phyloP scores from a whole-genome alignment of 306 rosid species.

The Vigna reflexopilosa region DNA sequence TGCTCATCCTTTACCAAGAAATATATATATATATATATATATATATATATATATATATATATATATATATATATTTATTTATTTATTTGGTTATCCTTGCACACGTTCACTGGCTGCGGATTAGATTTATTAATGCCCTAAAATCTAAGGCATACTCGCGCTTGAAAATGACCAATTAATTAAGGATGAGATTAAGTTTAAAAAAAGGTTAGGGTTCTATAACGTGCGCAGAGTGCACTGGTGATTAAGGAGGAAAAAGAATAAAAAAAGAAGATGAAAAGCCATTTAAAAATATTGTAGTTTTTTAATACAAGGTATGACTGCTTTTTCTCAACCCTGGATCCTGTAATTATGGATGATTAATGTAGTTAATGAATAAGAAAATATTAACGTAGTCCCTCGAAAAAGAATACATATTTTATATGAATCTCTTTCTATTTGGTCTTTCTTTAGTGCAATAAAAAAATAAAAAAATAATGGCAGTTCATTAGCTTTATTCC shows the following conservation, averaged over 20 bases:
- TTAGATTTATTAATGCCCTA: background rate
- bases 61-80: background rate
- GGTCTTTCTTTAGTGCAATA: constrained; percentile 25
- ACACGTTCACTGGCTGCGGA: background rate
- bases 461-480: constrained; percentile 12
- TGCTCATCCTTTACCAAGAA: background rate
- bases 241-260: background rate
- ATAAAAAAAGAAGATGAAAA: background rate
- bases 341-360: constrained; percentile 46
- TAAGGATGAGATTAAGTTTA: background rate
- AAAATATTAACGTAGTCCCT: constrained; percentile 1
- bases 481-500: constrained; percentile 37
- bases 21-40: too few relatives aligned
- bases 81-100: background rate
- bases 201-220: constrained; percentile 1
- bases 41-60: too few relatives aligned
- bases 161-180: constrained; percentile 9
- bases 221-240: background rate
- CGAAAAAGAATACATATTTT: constrained; percentile 24
- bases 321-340: constrained; percentile 43
- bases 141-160: background rate
- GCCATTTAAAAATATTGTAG: background rate
- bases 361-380: constrained; percentile 8
- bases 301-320: constrained; percentile 19
- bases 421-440: background rate